Base-by-base conservation (phyloP, 169 alveolate species). In the Plasmodium gonderi region DNA sequence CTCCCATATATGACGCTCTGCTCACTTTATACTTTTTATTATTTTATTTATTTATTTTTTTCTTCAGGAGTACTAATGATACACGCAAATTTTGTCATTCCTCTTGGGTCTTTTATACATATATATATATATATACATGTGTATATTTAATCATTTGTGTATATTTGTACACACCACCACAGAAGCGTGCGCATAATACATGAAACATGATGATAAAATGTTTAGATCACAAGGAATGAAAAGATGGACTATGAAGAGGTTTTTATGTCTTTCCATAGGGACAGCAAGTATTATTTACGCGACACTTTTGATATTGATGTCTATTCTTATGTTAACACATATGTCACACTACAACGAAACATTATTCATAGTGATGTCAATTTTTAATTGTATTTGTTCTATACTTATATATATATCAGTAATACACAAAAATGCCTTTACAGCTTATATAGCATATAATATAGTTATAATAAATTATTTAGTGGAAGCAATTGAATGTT, bases 191-290 rank as follows among this genome's bases (percentile, higher is more conserved):
- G 65, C 49, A 79, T 38, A 65, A 29, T 45, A 36, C 20, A 40
- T 68, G 44, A 45, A 80, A 3, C 47, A 80, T 64, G 42, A 36
- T 45, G 33, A 74, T 3, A 74, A 85, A 85, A 85, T 85, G 92
- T 75, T 85, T 29, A 76, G 79, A 14, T 36, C 83, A 51, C 68
- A 85, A 8, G 85, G 78, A n/a, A 85, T 85, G 67, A 85, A 72
- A 85, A 85, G 92, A 51, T 85, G 92, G 92, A 85, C 83, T 2
- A 85, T 85, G 92, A 85, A 60, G 49, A 85, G 92, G 36, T 85
- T 85, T 85, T 74, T 85, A 40, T 85, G 92, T 64, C 67, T 85
- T 67, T 74, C 92, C 44, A 75, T 85, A 17, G 92, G 92, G 67
- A 85, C 92, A 36, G 92, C 92, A 36, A 74, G 31, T 36, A 85